Evolutionary conservation across 176 grass and related monocot genomes (phyloP), one percentile per base, ranked within the genome.

Genomic region (Rhynchospora breviuscula): DNA sequence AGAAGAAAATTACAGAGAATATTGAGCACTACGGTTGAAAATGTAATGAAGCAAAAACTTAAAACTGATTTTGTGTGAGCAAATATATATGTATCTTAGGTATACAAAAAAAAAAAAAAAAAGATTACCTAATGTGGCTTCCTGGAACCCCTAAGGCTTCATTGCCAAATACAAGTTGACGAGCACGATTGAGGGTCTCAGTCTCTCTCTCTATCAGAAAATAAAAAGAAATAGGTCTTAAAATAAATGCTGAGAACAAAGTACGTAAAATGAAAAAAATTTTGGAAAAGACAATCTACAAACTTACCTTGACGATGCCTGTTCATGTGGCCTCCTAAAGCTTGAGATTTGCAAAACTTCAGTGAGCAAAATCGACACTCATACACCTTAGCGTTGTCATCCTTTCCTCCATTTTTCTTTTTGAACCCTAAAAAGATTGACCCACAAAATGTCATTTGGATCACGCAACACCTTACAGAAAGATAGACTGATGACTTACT

Each of bases 241-340:
- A n/a, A 19, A 48, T 25, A 44, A 83, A 76, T 35, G 79, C 58
- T 46, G 21, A 78, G 40, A 49, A 54, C 19, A n/a, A 81, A 61
- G 29, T 82, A 78, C 1, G 7, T 9, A 40, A 44, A 79, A 63
- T 77, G 18, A n/a, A 31, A 84, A 13, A 13, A 26, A 22, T 54
- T 40, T 44, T 83, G 51, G 66, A 61, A 21, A 79, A 33, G 59
- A 14, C 2, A 14, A 8, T 63, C 13, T 46, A 71, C 74, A 40
- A 29, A 81, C 91, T 86, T 89, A 72, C 97, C 97, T 93, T 93
- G 97, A 5, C 97, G 89, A 84, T 99, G 97, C 58, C 97, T 84
- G 81, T 99, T 99, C 97, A 99, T 99, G 85, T 99, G 97, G 73
- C 97, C 97, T 5, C 97, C 97, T 45, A 99, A 88, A 33, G 97